Conservation (phyloP, 1,284 basidiomycete species). For the Amylostereum areolatum region DNA sequence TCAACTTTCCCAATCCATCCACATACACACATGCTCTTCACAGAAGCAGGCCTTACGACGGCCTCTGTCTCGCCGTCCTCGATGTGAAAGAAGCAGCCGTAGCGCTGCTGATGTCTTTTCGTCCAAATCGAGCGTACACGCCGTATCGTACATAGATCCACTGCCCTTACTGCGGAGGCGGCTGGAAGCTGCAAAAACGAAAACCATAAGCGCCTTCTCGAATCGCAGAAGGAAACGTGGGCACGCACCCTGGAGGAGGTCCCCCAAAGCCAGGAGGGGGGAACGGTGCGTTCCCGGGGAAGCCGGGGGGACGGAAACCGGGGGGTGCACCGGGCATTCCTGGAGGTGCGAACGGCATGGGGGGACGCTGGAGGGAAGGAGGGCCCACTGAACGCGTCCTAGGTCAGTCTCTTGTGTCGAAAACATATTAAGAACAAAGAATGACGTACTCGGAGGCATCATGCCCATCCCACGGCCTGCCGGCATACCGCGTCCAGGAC, state of each 20-base stretch:
- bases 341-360: conserved; percentile 81
- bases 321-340: conserved; percentile 75
- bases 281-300: conserved; percentile 54
- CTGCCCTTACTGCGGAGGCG: conserved; percentile 30
- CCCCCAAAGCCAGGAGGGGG: conserved; percentile 71
- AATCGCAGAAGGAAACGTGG: conserved; percentile 3
- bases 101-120: too few relatives aligned
- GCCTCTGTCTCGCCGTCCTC: too few relatives aligned
- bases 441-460: conserved; percentile 79
- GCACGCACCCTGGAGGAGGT: conserved; percentile 78
- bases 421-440: conserved; percentile 10
- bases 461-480: conserved; percentile 97
- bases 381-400: conserved; percentile 44
- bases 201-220: not conserved
- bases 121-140: too few relatives aligned
- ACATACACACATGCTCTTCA: too few relatives aligned
- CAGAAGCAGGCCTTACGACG: too few relatives aligned
- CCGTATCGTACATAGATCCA: too few relatives aligned
- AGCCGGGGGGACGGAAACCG: conserved; percentile 79
- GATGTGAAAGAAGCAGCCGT: too few relatives aligned
- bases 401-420: conserved; percentile 5
- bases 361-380: conserved; percentile 72
- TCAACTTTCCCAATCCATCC: too few relatives aligned
- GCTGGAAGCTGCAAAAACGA: conserved; percentile 42
- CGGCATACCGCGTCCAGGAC: conserved; percentile 91